Base-by-base conservation (phyloP, 257 asterid genomes). In the Nicotiana sylvestris region DNA sequence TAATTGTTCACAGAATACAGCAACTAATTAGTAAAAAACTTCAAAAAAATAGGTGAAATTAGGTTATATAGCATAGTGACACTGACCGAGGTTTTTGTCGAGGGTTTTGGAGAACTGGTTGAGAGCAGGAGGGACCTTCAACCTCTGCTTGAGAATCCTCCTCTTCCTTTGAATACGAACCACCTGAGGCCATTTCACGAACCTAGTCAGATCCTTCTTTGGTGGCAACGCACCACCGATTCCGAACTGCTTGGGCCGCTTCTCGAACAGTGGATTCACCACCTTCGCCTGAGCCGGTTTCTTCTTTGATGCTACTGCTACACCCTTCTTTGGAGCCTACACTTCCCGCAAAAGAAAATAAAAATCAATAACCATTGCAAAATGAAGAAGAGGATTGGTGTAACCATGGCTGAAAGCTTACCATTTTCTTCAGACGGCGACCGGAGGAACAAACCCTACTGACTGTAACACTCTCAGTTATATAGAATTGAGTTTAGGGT, bases 121-220 rank as follows among this genome's bases (percentile, higher is more conserved):
- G 72, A 88, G 85, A 4, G 91, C 86, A 0, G 91, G 91, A 1
- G 91, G 91, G 9, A 88, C 91, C 90, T 88, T 88, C 66, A 88
- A 74, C 0, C 91, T 85, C 84, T 83, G 87, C 83, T 87, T 88
- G 16, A 88, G 87, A 76, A 88, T 83, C 84, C 89, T 85, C 84
- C 84, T 85, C 84, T 88, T 88, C 85, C 89, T 85, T 64, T 88
- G 88, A 6, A 86, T 83, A 25, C 74, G 67, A 7, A 88, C 91
- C 58, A 66, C 74, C 43, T 53, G 74, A 0, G 91, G 91, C 91
- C 91, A 88, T 80, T 82, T 88, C 6, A 88, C 81, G 64, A 83
- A 85, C 69, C 89, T 67, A 4, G 88, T 81, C 6, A 86, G 82
- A 43, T 88, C 91, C 77, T 81, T 86, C 84, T 88, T 88, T 1